Evolutionary conservation across 352 stramenopile genomes (phyloP), one percentile per base, ranked within the genome.

Genomic region (Pythium phragmitis): DNA sequence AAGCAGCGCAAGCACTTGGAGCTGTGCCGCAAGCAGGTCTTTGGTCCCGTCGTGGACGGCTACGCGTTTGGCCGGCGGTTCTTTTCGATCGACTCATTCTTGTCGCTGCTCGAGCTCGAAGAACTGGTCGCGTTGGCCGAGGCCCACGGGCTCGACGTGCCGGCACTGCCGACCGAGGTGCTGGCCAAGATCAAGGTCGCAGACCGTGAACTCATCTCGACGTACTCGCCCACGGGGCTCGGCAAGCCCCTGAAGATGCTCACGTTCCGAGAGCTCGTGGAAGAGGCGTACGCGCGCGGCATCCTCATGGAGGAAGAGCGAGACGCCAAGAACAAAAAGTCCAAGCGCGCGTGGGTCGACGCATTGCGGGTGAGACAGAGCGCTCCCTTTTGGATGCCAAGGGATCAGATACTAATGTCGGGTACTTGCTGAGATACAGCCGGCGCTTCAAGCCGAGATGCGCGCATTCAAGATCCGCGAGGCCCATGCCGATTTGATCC

Each of bases 51-150:
- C 12, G 65, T 67, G 19, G 80, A 89, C 42, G 68, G 79, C 36
- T 91, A 91, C 62, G 80, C 65, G 23, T 91, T 91, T 49, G 82
- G 82, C 0, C 71, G 82, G 42, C 75, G 82, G 17, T 89, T 91
- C 57, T 60, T 85, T 41, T 75, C 76, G 9, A 61, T 87, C 13
- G 63, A 80, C n/a, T 65, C 75, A 49, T 91, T 75, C 52, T 67
- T 91, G 33, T 75, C 79, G 43, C 67, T 73, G 34, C 59, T 91
- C 19, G 74, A 72, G 45, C 66, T 68, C 28, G 64, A 77, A 4
- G 76, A 89, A 48, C 65, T 91, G 39, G 48, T 80, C 16, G 28
- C 51, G 36, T 48, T 76, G 37, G 75, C 80, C 1, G 36, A 76
- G 4, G 49, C 68, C 4, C 67, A 74, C 21, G 61, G 23, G 0